Conservation (phyloP, 2,329 filamentous ascomycete species). For the Fusarium oligoseptatum region DNA sequence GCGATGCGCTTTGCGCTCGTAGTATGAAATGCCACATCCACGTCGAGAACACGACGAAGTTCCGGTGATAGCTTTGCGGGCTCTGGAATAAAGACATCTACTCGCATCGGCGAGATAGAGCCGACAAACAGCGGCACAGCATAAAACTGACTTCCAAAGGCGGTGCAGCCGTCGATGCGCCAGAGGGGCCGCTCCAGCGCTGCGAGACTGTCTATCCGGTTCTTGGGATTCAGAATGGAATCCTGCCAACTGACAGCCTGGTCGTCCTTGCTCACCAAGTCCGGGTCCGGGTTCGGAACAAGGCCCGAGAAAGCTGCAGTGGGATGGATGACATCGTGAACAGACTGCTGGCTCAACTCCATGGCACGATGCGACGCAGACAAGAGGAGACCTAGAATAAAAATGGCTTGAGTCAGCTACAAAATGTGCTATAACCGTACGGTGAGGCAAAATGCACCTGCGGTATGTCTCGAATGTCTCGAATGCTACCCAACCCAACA, state of each 20-base stretch:
- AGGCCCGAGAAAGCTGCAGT: slow-evolving; percentile 63
- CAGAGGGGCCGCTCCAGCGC: slow-evolving; percentile 61
- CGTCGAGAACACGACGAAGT: slow-evolving; percentile 60
- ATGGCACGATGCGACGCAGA: slow-evolving; percentile 52
- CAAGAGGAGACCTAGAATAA: slow-evolving; percentile 17
- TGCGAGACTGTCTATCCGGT: slow-evolving; percentile 69
- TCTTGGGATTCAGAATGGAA: slow-evolving; percentile 71
- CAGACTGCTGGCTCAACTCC: slow-evolving; percentile 66
- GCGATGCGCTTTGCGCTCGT: slow-evolving; percentile 63
- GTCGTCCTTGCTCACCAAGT: slow-evolving; percentile 4
- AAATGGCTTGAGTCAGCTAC: slow-evolving; percentile 23
- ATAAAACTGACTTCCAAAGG: slow-evolving; percentile 70
- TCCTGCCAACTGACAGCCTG: slow-evolving; percentile 55
- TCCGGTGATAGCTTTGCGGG: slow-evolving; percentile 56
- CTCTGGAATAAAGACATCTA: slow-evolving; percentile 71
- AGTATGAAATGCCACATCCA: slow-evolving; percentile 68
- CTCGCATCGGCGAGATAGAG: slow-evolving; percentile 62
- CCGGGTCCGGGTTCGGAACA: slow-evolving; percentile 1
- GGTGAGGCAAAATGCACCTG: slow-evolving; percentile 36
- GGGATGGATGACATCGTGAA: slow-evolving; percentile 70
- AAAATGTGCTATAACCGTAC: slow-evolving; percentile 21
- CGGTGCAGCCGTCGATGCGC: slow-evolving; percentile 71
- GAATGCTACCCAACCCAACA: slow-evolving; percentile 29
- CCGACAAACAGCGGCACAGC: slow-evolving; percentile 65
- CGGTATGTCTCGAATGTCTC: slow-evolving; percentile 36